These are phyloP conservation scores for Cymbopogon citratus DNA, from an alignment of 176 grass and related monocot genomes.

Conservation along the genomic window DNA sequence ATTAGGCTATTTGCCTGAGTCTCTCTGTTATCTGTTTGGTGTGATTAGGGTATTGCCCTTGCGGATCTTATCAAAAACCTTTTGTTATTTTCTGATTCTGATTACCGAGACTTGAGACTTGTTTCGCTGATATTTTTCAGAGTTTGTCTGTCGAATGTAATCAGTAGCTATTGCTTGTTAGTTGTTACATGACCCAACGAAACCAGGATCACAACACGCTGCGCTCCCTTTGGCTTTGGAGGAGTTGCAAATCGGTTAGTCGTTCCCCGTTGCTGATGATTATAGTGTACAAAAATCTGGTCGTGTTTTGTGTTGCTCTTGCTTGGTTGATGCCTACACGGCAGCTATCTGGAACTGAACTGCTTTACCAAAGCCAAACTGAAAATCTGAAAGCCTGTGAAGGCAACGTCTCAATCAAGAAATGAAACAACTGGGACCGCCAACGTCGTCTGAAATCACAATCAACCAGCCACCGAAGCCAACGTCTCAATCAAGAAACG, in stretches of 20 bases:
- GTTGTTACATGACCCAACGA: no score
- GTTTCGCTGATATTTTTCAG: neutral
- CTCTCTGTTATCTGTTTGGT: neutral
- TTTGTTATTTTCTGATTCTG: no score
- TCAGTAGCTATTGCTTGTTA: no score
- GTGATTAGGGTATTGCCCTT: neutral
- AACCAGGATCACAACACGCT: no score
- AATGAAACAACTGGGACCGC: neutral
- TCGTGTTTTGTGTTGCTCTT: neutral
- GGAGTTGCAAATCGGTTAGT: no score
- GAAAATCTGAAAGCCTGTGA: neutral
- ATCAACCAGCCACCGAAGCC: neutral
- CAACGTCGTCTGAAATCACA: no score
- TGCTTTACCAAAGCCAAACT: neutral
- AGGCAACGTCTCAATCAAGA: neutral
- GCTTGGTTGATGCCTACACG: neutral
- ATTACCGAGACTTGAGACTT: neutral
- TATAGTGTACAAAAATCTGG: neutral
- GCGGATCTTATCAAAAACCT: no score
- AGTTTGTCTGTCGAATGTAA: no score
- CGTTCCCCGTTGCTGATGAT: neutral
- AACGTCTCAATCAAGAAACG: neutral
- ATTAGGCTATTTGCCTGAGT: neutral
- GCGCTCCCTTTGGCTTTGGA: neutral
- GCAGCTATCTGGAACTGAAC: neutral